Base-by-base conservation (phyloP, 1,284 basidiomycete genomes). In the Erythrobasidium hasegawianum region DNA sequence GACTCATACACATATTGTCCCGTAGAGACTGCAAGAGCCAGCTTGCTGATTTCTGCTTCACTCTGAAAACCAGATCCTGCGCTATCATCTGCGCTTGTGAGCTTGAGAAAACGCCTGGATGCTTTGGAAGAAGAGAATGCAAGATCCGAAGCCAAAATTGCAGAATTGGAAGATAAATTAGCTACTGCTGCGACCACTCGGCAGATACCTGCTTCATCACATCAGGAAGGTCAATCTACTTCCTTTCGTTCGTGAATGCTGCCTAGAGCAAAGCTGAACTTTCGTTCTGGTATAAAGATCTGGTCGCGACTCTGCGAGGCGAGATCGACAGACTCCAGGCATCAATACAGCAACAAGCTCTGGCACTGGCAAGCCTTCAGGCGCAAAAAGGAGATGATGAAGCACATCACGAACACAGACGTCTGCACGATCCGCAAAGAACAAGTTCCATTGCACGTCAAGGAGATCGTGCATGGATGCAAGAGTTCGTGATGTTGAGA, bases 51-150 rank as follows among this genome's bases (percentile, higher is more conserved):
- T n/a, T n/a, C n/a, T n/a, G n/a, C n/a, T n/a, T n/a, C n/a, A n/a
- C n/a, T n/a, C n/a, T n/a, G n/a, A n/a, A n/a, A n/a, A n/a, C n/a
- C 56, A 62, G 68, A 69, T 50, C 54, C 53, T 16, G 45, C 41
- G 40, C 52, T 67, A 10, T 45, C 66, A 16, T 40, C 38, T 18
- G 65, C 68, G 10, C 53, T 67, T 4, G 33, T 47, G 13, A 33
- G 58, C 24, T 39, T 67, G 14, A 18, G 47, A 45, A 29, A 39
- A 26, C 59, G 68, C 9, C 67, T 73, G 13, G 61, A 69, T 7
- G 8, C 24, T 1, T 66, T 73, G 22, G 73, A 74, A 47, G 41
- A 52, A 7, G 70, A 74, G 54, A 74, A 74, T 57, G 65, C 68
- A 22, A 10, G 49, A 9, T 71, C 70, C 1, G 58, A 67, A 11